Evolutionary conservation across 2,329 filamentous ascomycete genomes (phyloP), one percentile per base, ranked within the genome.

Genomic region (Fusarium longipes): DNA sequence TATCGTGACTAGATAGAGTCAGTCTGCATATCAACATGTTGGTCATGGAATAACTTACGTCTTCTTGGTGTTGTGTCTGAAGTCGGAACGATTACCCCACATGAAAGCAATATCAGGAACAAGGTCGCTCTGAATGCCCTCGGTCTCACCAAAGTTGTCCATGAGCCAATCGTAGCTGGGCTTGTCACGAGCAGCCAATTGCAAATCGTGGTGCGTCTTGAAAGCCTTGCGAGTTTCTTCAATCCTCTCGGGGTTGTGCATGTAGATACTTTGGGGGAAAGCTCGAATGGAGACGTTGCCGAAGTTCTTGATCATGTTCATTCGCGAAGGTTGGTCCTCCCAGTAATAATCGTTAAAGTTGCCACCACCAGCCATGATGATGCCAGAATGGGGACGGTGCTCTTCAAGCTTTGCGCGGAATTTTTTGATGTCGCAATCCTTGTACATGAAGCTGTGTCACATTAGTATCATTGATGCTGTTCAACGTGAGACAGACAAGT

Each of bases 261-360:
- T 73, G 61, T 63, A 54, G 39, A 73, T 65, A 44, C 69, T 72
- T 63, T 73, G 71, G 11, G 71, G 71, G 47, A 73, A 73, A 15
- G 71, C 71, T 33, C 71, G 70, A 29, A 74, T 54, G 8, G 71
- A 67, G 18, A 66, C 32, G 45, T 72, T 64, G 22, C 57, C 53
- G 40, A 71, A 73, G 51, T 65, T 70, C 29, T 54, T 35, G 25
- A 73, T 73, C 71, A 73, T 72, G 67, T 73, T 72, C 71, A 73
- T 73, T 47, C 71, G 71, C 15, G 70, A 73, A 60, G 71, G 71
- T 61, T 73, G 70, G 54, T 73, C 71, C 53, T 73, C 71, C 71
- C 71, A 73, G 58, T 73, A 73, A 60, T 73, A 73, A 49, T 73
- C 71, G 61, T 73, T 73, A 24, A 73, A 73, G 63, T 73, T 73